Evolutionary conservation across 2,329 filamentous ascomycete species (phyloP), one percentile per base, ranked within the genome.

Genomic region (Epichloe uncinata): DNA sequence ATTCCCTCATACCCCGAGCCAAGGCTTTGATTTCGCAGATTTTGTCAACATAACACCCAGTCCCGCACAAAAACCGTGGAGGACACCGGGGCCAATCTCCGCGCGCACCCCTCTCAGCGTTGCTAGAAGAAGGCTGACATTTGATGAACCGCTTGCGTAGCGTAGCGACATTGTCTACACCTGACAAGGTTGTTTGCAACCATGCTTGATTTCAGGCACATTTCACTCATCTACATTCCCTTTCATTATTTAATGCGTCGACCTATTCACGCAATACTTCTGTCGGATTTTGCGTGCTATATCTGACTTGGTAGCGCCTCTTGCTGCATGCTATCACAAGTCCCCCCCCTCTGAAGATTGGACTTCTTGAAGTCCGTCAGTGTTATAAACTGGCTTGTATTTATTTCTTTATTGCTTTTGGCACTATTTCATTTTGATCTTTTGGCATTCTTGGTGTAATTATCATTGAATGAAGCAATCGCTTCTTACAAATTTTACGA

Each of bases 11-110:
- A 97, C 91, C 0, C 91, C 91, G 0, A 84, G 84, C 15, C 85
- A 90, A 61, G 70, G 67, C 45, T 94, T 97, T 67, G 94, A 97
- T 70, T 95, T 97, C 69, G 81, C 89, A 48, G 93, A 98, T 63
- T 98, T 95, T 68, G 84, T 97, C 63, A 96, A 97, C 68, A 91
- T 97, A 64, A 95, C 93, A 6, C 93, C 93, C 0, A 95, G 88
- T 61, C 93, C 93, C 18, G 93, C 88, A 26, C 93, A 96, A 69
- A 87, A 82, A 57, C 78, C 82, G 9, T 96, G 89, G 86, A 87
- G 85, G 64, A 95, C 89, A 0, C 89, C 88, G 11, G 66, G 80
- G 11, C 74, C 79, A 30, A 72, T 74, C 33, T 63, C 69, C 16
- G 64, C 69, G 48, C 74, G 73, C 60, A 81, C 78, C 42, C 79